These are phyloP conservation scores for Calendula officinalis DNA, from an alignment of 129 eudicot genomes.

Conservation along the genomic window DNA sequence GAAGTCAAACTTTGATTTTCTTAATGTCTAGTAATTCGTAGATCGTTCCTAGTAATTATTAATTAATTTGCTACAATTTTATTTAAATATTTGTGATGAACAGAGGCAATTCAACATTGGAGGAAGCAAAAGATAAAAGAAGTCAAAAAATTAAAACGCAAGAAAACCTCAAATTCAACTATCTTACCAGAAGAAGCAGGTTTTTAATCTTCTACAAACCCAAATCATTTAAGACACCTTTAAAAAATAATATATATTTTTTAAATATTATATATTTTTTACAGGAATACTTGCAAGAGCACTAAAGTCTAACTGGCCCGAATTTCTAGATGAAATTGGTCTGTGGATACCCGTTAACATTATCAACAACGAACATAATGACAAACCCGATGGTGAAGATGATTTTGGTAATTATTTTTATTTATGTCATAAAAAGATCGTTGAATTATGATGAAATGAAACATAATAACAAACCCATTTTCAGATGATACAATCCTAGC, in stretches of 20 bases:
- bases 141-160: constrained; percentile 39
- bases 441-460: not conserved
- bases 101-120: constrained; percentile 72
- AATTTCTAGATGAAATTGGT: constrained; percentile 62
- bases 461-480: not conserved
- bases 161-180: constrained; percentile 38
- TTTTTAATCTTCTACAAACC: constrained; percentile 23
- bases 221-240: not conserved
- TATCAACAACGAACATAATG: constrained; percentile 67
- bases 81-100: constrained; percentile 16
- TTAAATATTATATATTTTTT: not conserved
- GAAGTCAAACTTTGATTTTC: not conserved
- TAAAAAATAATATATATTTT: not conserved
- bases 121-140: constrained; percentile 59
- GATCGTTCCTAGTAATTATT: not conserved
- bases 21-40: not conserved
- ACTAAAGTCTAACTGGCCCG: constrained; percentile 64
- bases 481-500: constrained; percentile 54
- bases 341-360: constrained; percentile 75
- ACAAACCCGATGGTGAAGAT: constrained; percentile 82
- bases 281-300: constrained; percentile 58
- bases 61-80: not conserved
- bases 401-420: constrained; percentile 54
- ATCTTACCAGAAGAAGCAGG: constrained; percentile 63
- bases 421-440: too few relatives aligned